Evolutionary conservation across 768 basidiomycete species (phyloP).

Genomic region (Ephemerocybe angulata): DNA sequence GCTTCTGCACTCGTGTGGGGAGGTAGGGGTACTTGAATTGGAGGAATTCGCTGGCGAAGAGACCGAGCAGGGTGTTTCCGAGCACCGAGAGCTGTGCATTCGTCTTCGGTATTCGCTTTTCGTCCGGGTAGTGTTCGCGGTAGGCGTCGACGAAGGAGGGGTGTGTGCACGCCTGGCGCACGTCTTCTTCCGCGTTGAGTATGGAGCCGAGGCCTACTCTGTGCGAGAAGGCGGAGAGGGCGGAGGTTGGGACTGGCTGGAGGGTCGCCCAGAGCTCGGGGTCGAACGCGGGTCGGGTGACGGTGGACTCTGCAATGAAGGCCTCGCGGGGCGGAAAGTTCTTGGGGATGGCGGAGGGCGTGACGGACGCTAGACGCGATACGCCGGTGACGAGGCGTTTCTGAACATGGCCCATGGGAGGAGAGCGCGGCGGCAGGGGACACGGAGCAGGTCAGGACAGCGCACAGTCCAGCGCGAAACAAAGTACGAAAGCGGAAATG

Average conservation of each 20-base stretch:
- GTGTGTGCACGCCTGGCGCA: constrained; percentile 79
- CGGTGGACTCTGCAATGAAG: constrained; percentile 26
- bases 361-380: constrained; percentile 49
- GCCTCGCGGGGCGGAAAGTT: constrained; percentile 61
- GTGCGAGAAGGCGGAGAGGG: constrained; percentile 72
- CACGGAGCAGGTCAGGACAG: constrained; percentile 9
- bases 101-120: constrained; percentile 46
- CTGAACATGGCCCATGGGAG: constrained; percentile 57
- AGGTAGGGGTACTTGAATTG: constrained; percentile 82
- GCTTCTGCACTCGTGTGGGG: constrained; percentile 87
- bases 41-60: constrained; percentile 85
- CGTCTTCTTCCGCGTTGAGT: constrained; percentile 47
- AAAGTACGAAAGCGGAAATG: background rate
- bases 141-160: constrained; percentile 59
- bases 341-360: constrained; percentile 46
- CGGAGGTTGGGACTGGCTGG: constrained; percentile 68
- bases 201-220: constrained; percentile 67
- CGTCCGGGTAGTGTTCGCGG: constrained; percentile 53
- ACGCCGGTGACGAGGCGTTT: constrained; percentile 48
- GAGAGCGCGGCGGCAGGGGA: constrained; percentile 10
- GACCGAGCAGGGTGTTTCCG: constrained; percentile 86
- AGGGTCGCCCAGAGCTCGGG: constrained; percentile 65
- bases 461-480: constrained; percentile 5
- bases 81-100: constrained; percentile 75
- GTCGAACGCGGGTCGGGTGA: constrained; percentile 46